Evolutionary conservation across 495 filamentous ascomycete genomes (phyloP).

Genomic region (Schizothecium vesticola): DNA sequence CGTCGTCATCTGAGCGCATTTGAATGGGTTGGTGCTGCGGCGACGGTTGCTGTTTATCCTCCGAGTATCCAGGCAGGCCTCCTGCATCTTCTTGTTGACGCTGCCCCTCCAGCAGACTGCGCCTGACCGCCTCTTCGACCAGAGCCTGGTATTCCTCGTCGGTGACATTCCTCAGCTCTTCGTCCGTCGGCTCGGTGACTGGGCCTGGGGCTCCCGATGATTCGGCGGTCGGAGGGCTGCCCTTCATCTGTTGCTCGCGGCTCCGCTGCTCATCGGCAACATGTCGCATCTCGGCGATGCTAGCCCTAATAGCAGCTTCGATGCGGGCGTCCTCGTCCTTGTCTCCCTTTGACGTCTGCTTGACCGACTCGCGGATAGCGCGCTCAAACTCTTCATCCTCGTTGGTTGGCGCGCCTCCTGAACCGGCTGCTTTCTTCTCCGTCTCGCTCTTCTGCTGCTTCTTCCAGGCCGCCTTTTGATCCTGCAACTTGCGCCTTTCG

Average conservation of each 20-base stretch:
- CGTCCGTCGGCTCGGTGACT: slow-evolving; percentile 9
- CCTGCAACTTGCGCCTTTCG: slow-evolving; percentile 45
- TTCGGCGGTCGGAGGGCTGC: background rate
- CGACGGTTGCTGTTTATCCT: slow-evolving; percentile 37
- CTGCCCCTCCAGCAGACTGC: slow-evolving; percentile 43
- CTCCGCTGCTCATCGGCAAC: slow-evolving; percentile 23
- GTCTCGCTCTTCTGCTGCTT: slow-evolving; percentile 5
- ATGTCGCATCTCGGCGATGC: slow-evolving; percentile 53
- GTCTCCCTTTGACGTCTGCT: slow-evolving; percentile 62
- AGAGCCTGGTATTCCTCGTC: slow-evolving; percentile 51
- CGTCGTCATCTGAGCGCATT: slow-evolving; percentile 38
- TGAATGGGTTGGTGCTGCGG: slow-evolving; percentile 31
- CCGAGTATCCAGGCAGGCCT: slow-evolving; percentile 24
- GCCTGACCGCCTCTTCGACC: slow-evolving; percentile 54
- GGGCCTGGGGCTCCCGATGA: background rate
- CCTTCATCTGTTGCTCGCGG: slow-evolving; percentile 27
- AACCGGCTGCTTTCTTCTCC: background rate
- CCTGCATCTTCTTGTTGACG: background rate
- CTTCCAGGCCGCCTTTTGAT: slow-evolving; percentile 39
- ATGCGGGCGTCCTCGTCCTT: slow-evolving; percentile 60
- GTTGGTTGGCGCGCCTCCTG: background rate
- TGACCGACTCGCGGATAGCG: slow-evolving; percentile 63
- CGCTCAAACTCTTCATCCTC: slow-evolving; percentile 56
- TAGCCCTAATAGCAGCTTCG: slow-evolving; percentile 64
- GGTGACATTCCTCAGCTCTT: slow-evolving; percentile 33